Conservation (phyloP, 1,284 basidiomycete species). For the Lignosus rhinocerotis region DNA sequence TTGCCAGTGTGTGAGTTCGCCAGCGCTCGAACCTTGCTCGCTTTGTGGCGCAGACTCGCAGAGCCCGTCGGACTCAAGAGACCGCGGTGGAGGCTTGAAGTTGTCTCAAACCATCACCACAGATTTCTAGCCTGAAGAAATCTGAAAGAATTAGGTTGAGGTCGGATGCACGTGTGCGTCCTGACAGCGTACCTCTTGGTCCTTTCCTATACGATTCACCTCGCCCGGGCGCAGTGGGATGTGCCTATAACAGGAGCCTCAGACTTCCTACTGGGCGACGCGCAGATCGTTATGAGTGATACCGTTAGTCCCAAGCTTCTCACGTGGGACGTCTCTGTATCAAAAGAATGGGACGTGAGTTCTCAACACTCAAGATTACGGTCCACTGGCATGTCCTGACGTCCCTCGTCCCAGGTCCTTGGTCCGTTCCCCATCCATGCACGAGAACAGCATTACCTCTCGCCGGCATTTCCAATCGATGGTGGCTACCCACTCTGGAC, state of each 20-base stretch:
- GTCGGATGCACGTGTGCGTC: too few relatives aligned
- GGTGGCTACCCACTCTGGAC: conserved; percentile 38
- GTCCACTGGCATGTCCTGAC: background rate
- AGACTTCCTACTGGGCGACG: background rate
- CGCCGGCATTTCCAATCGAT: conserved; percentile 71
- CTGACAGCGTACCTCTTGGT: too few relatives aligned
- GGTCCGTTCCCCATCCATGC: conserved; percentile 83
- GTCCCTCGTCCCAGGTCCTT: conserved; percentile 49
- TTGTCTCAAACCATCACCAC: too few relatives aligned
- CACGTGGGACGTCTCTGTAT: background rate
- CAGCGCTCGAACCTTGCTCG: too few relatives aligned
- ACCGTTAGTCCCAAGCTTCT: background rate
- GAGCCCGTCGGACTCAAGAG: too few relatives aligned
- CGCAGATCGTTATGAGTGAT: background rate
- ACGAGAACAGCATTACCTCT: conserved; percentile 76
- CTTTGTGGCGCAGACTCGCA: too few relatives aligned
- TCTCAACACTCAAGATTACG: background rate
- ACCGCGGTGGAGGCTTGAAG: too few relatives aligned
- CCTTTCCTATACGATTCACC: too few relatives aligned
- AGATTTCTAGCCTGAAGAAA: too few relatives aligned
- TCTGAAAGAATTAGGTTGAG: too few relatives aligned
- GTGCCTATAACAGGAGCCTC: background rate
- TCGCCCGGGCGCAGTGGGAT: too few relatives aligned
- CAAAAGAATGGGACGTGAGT: background rate
- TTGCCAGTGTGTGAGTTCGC: too few relatives aligned